Percentiles rank a stretch among this genome's conserved stretches.
Conservation (phyloP, 2,329 filamentous ascomycete genomes). For the Pseudocercospora crystallina region DNA sequence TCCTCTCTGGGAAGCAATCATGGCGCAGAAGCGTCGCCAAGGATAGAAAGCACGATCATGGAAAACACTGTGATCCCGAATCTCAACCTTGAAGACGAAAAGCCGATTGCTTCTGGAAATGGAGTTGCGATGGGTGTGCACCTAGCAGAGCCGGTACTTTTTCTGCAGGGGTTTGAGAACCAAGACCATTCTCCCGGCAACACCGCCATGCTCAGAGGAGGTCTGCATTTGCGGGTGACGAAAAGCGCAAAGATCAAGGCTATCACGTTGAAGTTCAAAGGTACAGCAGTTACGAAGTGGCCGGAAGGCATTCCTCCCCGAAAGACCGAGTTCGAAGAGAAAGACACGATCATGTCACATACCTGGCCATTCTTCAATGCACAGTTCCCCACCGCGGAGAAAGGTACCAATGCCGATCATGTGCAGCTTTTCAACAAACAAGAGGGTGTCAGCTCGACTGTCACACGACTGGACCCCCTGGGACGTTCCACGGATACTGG, state of each 20-base stretch:
- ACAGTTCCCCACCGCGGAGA: slow-evolving; percentile 59
- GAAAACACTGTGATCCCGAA: slow-evolving; percentile 30
- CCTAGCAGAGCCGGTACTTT: slow-evolving; percentile 77
- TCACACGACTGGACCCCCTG: slow-evolving; percentile 34
- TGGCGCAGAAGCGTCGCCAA: slow-evolving; percentile 14
- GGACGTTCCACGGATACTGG: slow-evolving; percentile 37
- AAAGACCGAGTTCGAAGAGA: slow-evolving; percentile 80
- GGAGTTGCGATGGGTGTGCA: slow-evolving; percentile 72
- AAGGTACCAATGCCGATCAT: slow-evolving; percentile 62
- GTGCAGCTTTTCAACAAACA: slow-evolving; percentile 54
- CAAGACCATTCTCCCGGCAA: slow-evolving; percentile 62
- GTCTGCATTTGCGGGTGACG: slow-evolving; percentile 74
- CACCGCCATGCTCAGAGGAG: slow-evolving; percentile 83
- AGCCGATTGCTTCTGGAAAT: slow-evolving; percentile 76
- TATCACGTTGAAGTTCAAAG: slow-evolving; percentile 80
- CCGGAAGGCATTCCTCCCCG: slow-evolving; percentile 88
- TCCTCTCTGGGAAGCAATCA: slow-evolving; percentile 15
- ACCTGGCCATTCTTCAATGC: slow-evolving; percentile 92
- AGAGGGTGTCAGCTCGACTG: slow-evolving; percentile 33
- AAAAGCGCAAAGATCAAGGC: slow-evolving; percentile 94
- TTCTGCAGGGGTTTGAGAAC: slow-evolving; percentile 76
- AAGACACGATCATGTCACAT: slow-evolving; percentile 82
- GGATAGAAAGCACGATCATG: slow-evolving; percentile 17
- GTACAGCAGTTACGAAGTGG: slow-evolving; percentile 88
- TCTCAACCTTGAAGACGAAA: slow-evolving; percentile 49